Percentiles rank a stretch among this genome's conserved stretches.
These are phyloP conservation scores for Penicillium olsonii DNA, from an alignment of 2,329 filamentous ascomycete genomes.

Conservation along the genomic window DNA sequence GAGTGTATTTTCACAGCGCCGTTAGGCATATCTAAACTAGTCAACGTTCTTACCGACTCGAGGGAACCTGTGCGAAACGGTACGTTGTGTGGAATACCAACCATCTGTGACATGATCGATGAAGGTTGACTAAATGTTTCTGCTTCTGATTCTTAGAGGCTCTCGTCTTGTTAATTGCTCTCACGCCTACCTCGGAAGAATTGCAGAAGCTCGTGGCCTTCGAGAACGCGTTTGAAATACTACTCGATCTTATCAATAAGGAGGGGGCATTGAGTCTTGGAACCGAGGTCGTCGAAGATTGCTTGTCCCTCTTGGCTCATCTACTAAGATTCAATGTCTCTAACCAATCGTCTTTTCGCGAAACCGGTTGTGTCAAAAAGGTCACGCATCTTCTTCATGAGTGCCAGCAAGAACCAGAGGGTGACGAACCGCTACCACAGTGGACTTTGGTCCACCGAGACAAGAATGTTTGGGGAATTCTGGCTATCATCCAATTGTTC, in stretches of 20 bases:
- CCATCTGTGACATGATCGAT: neutral
- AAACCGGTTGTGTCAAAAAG: conserved; percentile 78
- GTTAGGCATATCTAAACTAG: conserved; percentile 81
- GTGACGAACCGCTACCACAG: conserved; percentile 61
- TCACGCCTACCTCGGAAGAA: conserved; percentile 83
- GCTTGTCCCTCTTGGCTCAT: conserved; percentile 85
- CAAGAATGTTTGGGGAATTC: conserved; percentile 86
- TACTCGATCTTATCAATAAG: conserved; percentile 77
- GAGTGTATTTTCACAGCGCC: conserved; percentile 91
- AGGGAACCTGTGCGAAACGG: conserved; percentile 84
- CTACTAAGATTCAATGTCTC: conserved; percentile 82
- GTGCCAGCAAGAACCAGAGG: conserved; percentile 54
- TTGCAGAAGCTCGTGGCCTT: conserved; percentile 95
- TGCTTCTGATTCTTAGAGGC: conserved; percentile 59
- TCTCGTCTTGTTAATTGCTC: conserved; percentile 79
- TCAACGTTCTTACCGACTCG: conserved; percentile 78
- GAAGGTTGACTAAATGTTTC: conserved; percentile 7
- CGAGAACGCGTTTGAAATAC: conserved; percentile 85
- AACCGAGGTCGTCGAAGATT: conserved; percentile 87
- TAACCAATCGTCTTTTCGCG: conserved; percentile 91
- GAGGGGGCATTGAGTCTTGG: conserved; percentile 84
- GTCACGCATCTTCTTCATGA: conserved; percentile 68
- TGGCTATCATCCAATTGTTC: conserved; percentile 85
- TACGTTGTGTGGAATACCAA: conserved; percentile 27
- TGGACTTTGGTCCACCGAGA: conserved; percentile 79